These are phyloP conservation scores for Alternaria brassicicola DNA, from an alignment of 2,329 filamentous ascomycete genomes.

Conservation along the genomic window DNA sequence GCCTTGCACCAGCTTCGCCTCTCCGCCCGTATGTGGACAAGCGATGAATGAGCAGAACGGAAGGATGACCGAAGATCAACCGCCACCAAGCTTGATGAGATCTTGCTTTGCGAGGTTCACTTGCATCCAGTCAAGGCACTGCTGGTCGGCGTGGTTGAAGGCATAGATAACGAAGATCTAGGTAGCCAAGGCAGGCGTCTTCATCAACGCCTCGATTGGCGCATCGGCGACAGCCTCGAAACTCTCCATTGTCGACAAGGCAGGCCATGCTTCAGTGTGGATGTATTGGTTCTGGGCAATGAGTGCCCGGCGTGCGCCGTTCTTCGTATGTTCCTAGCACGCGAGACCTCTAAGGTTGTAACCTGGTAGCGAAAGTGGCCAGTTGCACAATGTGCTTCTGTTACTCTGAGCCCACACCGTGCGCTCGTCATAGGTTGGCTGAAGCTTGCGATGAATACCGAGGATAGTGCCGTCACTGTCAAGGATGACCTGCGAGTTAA, in stretches of 20 bases:
- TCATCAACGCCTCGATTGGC: constrained; percentile 58
- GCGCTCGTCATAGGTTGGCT: constrained; percentile 47
- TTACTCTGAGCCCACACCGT: constrained; percentile 46
- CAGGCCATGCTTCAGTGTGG: constrained; percentile 49
- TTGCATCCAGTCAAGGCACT: constrained; percentile 51
- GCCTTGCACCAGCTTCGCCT: constrained; percentile 44
- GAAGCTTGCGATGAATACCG: constrained; percentile 48
- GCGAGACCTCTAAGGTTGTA: constrained; percentile 46
- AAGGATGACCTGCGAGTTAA: constrained; percentile 47
- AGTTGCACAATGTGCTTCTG: constrained; percentile 41
- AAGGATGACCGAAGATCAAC: constrained; percentile 46
- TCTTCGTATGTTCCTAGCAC: constrained; percentile 51
- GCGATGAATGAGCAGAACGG: constrained; percentile 47
- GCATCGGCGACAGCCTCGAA: constrained; percentile 51
- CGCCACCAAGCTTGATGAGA: constrained; percentile 43
- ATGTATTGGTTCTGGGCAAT: constrained; percentile 46
- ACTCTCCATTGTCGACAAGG: constrained; percentile 44
- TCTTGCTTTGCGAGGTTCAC: constrained; percentile 46
- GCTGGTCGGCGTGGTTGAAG: constrained; percentile 52
- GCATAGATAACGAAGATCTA: constrained; percentile 55
- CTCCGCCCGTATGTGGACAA: constrained; percentile 41
- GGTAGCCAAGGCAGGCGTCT: constrained; percentile 53
- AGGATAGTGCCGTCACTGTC: constrained; percentile 43
- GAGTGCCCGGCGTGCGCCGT: constrained; percentile 47
- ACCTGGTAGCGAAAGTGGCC: constrained; percentile 35